A percentile compares a stretch with the other conserved stretches of the same genome.
phyloP scores from a whole-genome alignment of 2,329 filamentous ascomycete genomes.

The Beauveria sp. region DNA sequence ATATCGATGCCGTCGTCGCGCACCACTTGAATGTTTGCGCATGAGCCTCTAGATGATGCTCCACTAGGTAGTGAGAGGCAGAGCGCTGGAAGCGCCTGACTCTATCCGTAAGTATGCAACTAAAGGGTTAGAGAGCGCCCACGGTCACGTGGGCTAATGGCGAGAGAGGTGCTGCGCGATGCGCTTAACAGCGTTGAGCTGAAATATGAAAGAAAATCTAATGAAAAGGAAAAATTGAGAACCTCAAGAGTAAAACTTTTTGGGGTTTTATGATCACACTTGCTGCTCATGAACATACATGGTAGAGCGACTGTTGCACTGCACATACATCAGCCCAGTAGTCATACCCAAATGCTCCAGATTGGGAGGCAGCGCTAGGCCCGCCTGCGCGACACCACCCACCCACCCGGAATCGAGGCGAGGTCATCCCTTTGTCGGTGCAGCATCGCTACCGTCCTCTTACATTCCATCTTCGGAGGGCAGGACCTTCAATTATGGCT shows the following conservation, averaged over 20 bases:
- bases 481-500: conserved; percentile 29
- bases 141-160: not conserved
- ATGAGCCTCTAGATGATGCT: not conserved
- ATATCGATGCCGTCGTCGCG: conserved; percentile 11
- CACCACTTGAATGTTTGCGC: not conserved
- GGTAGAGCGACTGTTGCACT: not conserved
- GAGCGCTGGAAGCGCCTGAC: not conserved
- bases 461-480: conserved; percentile 17
- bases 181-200: not conserved
- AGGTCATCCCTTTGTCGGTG: conserved; percentile 8
- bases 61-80: not conserved
- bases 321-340: not conserved
- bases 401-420: conserved; percentile 4
- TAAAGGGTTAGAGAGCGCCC: not conserved
- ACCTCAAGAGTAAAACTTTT: not conserved
- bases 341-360: not conserved
- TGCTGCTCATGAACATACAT: not conserved
- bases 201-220: not conserved
- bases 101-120: conserved; percentile 8
- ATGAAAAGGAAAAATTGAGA: not conserved
- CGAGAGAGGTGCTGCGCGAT: not conserved
- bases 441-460: conserved; percentile 2
- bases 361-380: conserved; percentile 4
- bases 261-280: not conserved
- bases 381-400: conserved; percentile 6